Conservation (phyloP, 305 asterid species). For the Plantago coronopus region DNA sequence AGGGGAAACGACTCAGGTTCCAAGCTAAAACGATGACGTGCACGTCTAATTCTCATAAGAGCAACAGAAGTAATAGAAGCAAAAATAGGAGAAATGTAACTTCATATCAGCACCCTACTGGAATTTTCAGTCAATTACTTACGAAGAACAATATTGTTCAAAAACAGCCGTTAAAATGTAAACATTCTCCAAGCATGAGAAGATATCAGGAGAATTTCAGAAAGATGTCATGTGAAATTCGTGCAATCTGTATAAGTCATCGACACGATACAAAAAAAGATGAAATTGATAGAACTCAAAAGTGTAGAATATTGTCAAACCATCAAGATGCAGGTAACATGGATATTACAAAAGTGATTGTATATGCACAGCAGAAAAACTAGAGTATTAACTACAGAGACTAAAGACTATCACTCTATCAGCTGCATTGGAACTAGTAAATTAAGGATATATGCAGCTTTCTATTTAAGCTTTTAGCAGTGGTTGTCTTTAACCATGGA, state of each 20-base stretch:
- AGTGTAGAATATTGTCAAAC: conserved; percentile 5
- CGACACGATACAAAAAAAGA: background rate
- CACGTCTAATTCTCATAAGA: conserved; percentile 14
- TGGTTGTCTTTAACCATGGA: too few species aligned
- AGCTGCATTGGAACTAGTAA: background rate
- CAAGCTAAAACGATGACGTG: conserved; percentile 25
- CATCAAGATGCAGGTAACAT: background rate
- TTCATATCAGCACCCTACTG: conserved; percentile 4
- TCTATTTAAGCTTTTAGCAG: background rate
- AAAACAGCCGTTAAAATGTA: too few species aligned
- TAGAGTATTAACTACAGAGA: too few species aligned
- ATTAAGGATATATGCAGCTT: background rate
- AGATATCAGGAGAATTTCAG: too few species aligned
- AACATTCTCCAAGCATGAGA: too few species aligned
- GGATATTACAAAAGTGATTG: background rate
- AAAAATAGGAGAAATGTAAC: conserved; percentile 12
- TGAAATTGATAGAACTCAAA: background rate
- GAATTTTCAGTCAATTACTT: background rate
- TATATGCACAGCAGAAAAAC: too few species aligned
- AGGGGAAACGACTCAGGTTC: conserved; percentile 27
- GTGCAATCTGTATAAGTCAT: background rate
- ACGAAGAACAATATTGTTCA: background rate
- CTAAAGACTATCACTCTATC: too few species aligned
- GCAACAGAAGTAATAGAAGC: conserved; percentile 1
- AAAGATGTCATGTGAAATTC: too few species aligned